Percentiles rank a stretch among this genome's conserved stretches.
Evolutionary conservation across 805 yeast genomes (phyloP).

Genomic region (Saccharomycopsis fodiens): DNA sequence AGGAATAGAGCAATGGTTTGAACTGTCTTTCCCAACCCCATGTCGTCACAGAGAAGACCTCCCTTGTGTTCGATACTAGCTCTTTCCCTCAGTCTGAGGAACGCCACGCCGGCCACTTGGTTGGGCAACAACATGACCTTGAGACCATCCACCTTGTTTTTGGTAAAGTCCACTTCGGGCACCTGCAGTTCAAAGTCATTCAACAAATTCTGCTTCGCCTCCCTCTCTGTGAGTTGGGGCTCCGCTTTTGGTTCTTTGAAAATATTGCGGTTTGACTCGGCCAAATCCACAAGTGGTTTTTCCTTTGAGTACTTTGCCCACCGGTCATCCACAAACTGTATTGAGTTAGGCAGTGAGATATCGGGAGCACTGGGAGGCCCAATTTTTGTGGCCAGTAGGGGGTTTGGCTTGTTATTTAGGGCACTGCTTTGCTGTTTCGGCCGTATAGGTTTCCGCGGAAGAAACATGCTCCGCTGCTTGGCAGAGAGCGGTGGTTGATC

Average conservation of each 20-base stretch:
- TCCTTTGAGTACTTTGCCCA: slow-evolving; percentile 4
- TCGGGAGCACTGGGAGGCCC: no score
- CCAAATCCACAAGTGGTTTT: neutral
- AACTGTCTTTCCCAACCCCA: slow-evolving; percentile 86
- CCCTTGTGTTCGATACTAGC: slow-evolving; percentile 31
- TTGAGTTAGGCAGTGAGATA: neutral
- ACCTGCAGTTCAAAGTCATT: neutral
- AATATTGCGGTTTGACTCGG: neutral
- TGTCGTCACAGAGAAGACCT: slow-evolving; percentile 75
- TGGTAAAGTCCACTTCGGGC: neutral
- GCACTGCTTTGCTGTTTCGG: no score
- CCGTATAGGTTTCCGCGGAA: no score
- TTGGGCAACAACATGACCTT: slow-evolving; percentile 36
- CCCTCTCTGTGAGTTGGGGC: neutral
- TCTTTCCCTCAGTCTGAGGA: slow-evolving; percentile 34
- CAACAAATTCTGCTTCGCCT: neutral
- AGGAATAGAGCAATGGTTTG: slow-evolving; percentile 60
- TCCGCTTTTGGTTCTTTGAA: neutral
- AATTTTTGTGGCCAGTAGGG: no score
- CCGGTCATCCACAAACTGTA: slow-evolving; percentile 21
- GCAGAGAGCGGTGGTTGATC: no score
- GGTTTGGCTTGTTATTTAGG: no score
- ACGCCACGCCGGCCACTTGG: slow-evolving; percentile 38
- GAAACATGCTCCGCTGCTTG: no score
- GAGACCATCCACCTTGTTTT: slow-evolving; percentile 30